Evolutionary conservation across 208 protist genomes (phyloP).

Genomic region (Trypanosoma boissoni): DNA sequence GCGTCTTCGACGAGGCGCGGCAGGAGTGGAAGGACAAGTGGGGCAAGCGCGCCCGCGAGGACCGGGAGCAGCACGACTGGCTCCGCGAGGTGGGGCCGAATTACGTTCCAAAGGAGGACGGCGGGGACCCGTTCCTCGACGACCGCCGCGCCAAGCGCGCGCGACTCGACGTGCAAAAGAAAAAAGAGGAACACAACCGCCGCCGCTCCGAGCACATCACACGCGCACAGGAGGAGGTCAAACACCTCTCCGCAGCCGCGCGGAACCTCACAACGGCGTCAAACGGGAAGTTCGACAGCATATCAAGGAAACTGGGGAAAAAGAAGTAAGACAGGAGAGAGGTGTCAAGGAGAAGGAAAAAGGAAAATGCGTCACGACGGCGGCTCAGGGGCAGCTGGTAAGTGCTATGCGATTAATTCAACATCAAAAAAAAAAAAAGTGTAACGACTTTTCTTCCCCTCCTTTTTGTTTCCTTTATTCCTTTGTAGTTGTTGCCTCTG

Average conservation of each 20-base stretch:
- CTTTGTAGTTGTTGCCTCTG: no score
- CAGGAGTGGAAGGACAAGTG: constrained; percentile 92
- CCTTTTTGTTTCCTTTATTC: no score
- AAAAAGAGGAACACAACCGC: constrained; percentile 91
- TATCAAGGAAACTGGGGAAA: not conserved
- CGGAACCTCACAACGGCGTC: constrained; percentile 81
- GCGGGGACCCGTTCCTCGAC: constrained; percentile 92
- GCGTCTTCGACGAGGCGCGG: constrained; percentile 87
- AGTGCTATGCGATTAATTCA: no score
- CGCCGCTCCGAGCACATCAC: constrained; percentile 73
- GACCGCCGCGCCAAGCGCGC: constrained; percentile 80
- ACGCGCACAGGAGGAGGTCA: constrained; percentile 76
- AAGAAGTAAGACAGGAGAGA: not conserved
- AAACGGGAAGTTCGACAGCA: constrained; percentile 91
- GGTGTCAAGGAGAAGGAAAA: no score
- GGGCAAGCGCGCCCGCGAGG: constrained; percentile 90
- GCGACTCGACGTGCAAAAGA: constrained; percentile 83
- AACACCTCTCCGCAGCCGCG: constrained; percentile 65
- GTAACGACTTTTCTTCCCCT: no score
- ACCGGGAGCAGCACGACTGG: constrained; percentile 90
- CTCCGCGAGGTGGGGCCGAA: constrained; percentile 86
- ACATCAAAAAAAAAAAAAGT: no score
- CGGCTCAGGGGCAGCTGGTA: no score
- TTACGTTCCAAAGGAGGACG: constrained; percentile 84
- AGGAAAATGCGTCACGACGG: no score